Evolutionary conservation across 2,329 filamentous ascomycete genomes (phyloP).

Genomic region (Coniochaeta pulveracea): DNA sequence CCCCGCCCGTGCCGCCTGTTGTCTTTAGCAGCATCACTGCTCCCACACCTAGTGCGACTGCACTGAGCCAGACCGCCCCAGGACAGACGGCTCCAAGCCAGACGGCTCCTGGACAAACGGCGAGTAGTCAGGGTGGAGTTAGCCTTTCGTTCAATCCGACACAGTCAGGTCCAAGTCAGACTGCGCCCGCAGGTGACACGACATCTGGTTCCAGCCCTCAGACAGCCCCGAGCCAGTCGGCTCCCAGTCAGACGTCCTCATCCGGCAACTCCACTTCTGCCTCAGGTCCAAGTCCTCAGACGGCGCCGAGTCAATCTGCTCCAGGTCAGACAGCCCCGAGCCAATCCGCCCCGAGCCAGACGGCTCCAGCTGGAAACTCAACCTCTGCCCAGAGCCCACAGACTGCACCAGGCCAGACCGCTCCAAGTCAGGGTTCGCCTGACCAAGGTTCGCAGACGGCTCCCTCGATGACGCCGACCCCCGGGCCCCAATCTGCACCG

Average conservation of each 20-base stretch:
- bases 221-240: constrained; percentile 1
- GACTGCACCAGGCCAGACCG: constrained; percentile 3
- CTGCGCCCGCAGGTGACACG: background rate
- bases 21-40: too few species aligned
- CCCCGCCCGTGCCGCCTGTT: too few species aligned
- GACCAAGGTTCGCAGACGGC: background rate
- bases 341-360: constrained; percentile 3
- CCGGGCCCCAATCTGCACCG: background rate
- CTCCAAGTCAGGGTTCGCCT: background rate
- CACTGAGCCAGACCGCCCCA: too few species aligned
- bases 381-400: background rate
- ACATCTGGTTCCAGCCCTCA: background rate
- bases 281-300: background rate
- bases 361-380: background rate
- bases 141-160: too few species aligned
- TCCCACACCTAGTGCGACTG: too few species aligned
- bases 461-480: background rate
- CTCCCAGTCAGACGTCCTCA: background rate
- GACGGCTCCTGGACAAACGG: too few species aligned
- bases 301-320: constrained; percentile 1
- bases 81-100: too few species aligned
- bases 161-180: background rate
- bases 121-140: too few species aligned
- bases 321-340: background rate
- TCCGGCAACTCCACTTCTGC: background rate